Base-by-base conservation (phyloP, 345 rosid genomes). In the Rhodamnia rubescens region DNA sequence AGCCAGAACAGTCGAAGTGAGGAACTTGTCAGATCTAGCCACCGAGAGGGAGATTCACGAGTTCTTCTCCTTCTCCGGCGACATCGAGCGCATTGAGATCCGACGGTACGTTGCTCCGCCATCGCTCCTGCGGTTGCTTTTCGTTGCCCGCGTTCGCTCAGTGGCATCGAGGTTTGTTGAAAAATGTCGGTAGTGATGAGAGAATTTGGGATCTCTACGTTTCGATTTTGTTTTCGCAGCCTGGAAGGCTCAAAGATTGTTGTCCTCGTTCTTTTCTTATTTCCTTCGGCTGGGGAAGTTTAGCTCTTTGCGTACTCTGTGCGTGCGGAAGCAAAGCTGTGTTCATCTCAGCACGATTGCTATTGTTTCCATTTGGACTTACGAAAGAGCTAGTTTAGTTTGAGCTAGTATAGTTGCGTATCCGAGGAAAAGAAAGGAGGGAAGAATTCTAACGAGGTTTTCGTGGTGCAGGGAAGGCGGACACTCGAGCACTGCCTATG, bases 1-100 rank as follows among this genome's bases (percentile, higher is more conserved):
- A 94, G 92, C 96, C 69, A 95, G 98, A 90, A 95, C 96, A 52
- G 98, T 97, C 53, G 91, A 92, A 89, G 99, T 97, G 80, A 89
- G 89, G 91, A 89, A 92, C 69, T 84, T 97, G 21, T 97, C 99
- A 89, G 99, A 97, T 97, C 98, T 97, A 90, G 98, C 98, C 0
- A 95, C 90, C 26, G 98, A 95, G 93, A 92, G 98, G n/a, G 99
- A 97, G 94, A 92, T 96, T 94, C 95, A 93, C 85, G 99, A 97
- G 94, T 97, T 97, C 89, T 97, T 97, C 94, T 97, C 99, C 57
- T 96, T 95, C 88, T 93, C 99, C 53, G 99, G 99, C 42, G 98
- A 93, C 86, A 93, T 97, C 83, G 96, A 97, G 42, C 94, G 88
- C 87, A 89, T 96, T 85, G 88, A 92, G 88, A 91, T 96, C 86